A percentile compares a stretch with the other conserved stretches of the same genome.
Evolutionary conservation across 805 yeast species (phyloP).

Genomic region (Saturnispora zaruensis): DNA sequence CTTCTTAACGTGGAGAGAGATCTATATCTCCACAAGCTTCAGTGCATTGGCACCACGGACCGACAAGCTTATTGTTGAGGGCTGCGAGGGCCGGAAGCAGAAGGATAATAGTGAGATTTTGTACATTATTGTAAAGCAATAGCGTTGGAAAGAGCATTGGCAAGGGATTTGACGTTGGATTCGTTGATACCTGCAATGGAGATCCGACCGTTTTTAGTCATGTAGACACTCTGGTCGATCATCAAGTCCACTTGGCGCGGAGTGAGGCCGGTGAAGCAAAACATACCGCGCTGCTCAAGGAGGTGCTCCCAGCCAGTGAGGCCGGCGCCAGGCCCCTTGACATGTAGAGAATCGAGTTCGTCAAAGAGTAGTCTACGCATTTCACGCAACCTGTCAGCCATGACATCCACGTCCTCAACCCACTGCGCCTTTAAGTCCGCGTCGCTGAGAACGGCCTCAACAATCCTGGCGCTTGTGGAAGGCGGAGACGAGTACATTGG

Average conservation of each 20-base stretch:
- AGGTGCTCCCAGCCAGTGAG: conserved; percentile 78
- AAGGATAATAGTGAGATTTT: background rate
- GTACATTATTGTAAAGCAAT: background rate
- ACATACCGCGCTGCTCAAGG: conserved; percentile 91
- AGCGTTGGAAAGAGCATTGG: conserved; percentile 20
- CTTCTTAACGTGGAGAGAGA: background rate
- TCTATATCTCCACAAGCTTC: background rate
- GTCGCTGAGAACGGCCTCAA: conserved; percentile 61
- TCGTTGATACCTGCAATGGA: conserved; percentile 85
- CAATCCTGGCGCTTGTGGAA: conserved; percentile 86
- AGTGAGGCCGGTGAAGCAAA: conserved; percentile 78
- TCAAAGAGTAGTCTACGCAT: conserved; percentile 62
- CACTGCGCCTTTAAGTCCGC: conserved; percentile 58
- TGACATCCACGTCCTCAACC: conserved; percentile 69
- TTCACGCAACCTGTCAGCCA: conserved; percentile 68
- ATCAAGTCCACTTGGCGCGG: conserved; percentile 63
- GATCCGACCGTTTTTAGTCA: conserved; percentile 86
- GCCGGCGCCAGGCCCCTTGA: conserved; percentile 29
- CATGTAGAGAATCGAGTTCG: conserved; percentile 35
- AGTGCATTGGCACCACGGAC: background rate
- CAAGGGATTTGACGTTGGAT: conserved; percentile 66
- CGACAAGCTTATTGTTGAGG: background rate
- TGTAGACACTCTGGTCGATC: conserved; percentile 64
- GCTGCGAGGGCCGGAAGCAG: background rate
- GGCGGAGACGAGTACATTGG: conserved; percentile 93